phyloP scores from a whole-genome alignment of 2,329 filamentous ascomycete species.

The Camptophora hylomeconis region DNA sequence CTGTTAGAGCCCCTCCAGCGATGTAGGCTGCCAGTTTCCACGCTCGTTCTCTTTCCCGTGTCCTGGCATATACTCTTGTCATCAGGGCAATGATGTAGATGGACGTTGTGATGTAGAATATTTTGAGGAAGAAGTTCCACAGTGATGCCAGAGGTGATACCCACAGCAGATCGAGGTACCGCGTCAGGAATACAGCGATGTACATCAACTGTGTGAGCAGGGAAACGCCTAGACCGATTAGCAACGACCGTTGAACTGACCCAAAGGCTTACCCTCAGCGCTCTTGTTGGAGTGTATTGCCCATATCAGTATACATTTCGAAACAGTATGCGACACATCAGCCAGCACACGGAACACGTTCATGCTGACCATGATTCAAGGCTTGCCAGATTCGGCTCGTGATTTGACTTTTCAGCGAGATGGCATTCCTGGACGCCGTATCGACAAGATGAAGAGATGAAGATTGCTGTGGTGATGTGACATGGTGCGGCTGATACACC shows the following conservation, averaged over 20 bases:
- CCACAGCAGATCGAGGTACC: conserved; percentile 72
- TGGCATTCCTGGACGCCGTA: no score
- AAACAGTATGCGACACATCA: conserved; percentile 72
- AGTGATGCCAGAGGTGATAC: conserved; percentile 21
- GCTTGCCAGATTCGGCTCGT: no score
- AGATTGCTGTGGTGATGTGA: no score
- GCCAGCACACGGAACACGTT: conserved; percentile 60
- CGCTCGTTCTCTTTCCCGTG: conserved; percentile 80
- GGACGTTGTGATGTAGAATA: conserved; percentile 74
- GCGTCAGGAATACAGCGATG: conserved; percentile 67
- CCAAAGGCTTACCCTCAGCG: conserved; percentile 52
- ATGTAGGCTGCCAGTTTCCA: conserved; percentile 76
- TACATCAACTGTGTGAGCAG: conserved; percentile 83
- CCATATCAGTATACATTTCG: conserved; percentile 82
- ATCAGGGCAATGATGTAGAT: conserved; percentile 80
- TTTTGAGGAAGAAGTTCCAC: conserved; percentile 76
- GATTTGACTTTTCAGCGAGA: no score
- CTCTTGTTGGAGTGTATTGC: conserved; percentile 80
- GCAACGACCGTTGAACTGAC: conserved; percentile 3
- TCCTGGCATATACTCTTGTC: conserved; percentile 73
- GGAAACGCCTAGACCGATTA: conserved; percentile 53
- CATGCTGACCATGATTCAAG: no score
- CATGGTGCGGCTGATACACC: no score
- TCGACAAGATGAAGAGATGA: no score
- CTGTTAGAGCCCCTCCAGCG: conserved; percentile 48